phyloP scores from a whole-genome alignment of 1,284 basidiomycete genomes.

The Phaffia rhodozyma region DNA sequence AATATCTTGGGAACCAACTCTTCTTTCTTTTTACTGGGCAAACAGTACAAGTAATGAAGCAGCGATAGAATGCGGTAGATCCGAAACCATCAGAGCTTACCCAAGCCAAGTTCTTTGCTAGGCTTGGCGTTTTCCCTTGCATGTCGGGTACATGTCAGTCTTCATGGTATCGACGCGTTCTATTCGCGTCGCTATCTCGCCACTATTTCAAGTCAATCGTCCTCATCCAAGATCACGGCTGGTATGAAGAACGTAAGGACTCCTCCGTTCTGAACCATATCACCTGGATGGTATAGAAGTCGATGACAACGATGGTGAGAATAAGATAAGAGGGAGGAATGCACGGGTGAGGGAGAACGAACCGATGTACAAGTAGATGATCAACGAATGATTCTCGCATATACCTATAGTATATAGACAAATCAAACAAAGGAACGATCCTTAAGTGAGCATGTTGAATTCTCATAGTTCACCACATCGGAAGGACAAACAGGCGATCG shows the following conservation, averaged over 20 bases:
- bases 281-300: conserved; percentile 35
- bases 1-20: no score
- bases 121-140: no score
- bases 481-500: conserved; percentile 60
- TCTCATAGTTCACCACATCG: neutral
- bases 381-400: conserved; percentile 71
- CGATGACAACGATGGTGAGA: neutral
- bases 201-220: neutral
- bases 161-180: no score
- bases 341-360: conserved; percentile 10
- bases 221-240: conserved; percentile 4
- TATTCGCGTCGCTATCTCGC: no score
- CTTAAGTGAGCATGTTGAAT: neutral
- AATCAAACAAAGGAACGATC: no score
- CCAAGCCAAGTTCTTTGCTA: no score
- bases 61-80: no score
- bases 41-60: no score
- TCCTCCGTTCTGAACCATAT: conserved; percentile 64
- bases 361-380: conserved; percentile 79
- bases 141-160: no score
- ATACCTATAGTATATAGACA: conserved; percentile 45
- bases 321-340: neutral
- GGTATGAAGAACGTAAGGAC: conserved; percentile 84
- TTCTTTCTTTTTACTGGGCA: no score
- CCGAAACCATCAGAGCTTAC: no score